These are phyloP conservation scores for Pseudonitzschia multiseries DNA, from an alignment of 108 stramenopile genomes.

Conservation along the genomic window DNA sequence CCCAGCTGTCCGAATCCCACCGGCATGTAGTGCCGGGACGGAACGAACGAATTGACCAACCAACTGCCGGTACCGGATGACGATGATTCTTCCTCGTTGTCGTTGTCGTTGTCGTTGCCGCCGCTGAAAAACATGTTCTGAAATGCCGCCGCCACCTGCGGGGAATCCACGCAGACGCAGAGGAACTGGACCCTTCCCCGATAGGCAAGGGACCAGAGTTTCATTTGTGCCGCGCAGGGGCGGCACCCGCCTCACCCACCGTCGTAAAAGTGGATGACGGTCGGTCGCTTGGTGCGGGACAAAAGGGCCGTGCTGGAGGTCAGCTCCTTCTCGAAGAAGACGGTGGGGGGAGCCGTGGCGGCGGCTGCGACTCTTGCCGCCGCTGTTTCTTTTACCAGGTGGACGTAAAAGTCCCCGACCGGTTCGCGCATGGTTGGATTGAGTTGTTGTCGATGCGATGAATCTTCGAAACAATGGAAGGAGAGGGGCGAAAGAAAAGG, in stretches of 20 bases:
- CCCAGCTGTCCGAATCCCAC: constrained; percentile 57
- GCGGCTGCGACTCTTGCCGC: not conserved
- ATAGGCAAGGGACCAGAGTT: constrained; percentile 37
- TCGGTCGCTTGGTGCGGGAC: constrained; percentile 24
- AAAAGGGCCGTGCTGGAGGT: not conserved
- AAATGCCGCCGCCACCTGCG: constrained; percentile 38
- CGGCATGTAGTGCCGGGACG: constrained; percentile 43
- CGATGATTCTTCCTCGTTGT: too few species aligned
- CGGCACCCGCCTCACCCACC: constrained; percentile 66
- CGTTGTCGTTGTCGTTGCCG: not conserved
- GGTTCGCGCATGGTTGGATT: constrained; percentile 8
- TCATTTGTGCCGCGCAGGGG: constrained; percentile 61
- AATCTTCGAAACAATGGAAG: too few species aligned
- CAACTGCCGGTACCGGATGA: too few species aligned
- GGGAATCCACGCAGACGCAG: constrained; percentile 43
- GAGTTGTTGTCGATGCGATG: not conserved
- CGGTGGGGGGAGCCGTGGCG: not conserved
- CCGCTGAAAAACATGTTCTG: constrained; percentile 33
- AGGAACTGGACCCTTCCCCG: constrained; percentile 39
- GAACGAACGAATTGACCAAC: constrained; percentile 40
- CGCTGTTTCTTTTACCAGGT: too few species aligned
- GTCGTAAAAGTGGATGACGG: constrained; percentile 46
- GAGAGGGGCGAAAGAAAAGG: too few species aligned
- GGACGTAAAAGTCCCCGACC: constrained; percentile 49
- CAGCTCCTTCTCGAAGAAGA: not conserved